A percentile compares a stretch with the other conserved stretches of the same genome.
phyloP scores from a whole-genome alignment of 306 rosid species.

The Vigna mungo region DNA sequence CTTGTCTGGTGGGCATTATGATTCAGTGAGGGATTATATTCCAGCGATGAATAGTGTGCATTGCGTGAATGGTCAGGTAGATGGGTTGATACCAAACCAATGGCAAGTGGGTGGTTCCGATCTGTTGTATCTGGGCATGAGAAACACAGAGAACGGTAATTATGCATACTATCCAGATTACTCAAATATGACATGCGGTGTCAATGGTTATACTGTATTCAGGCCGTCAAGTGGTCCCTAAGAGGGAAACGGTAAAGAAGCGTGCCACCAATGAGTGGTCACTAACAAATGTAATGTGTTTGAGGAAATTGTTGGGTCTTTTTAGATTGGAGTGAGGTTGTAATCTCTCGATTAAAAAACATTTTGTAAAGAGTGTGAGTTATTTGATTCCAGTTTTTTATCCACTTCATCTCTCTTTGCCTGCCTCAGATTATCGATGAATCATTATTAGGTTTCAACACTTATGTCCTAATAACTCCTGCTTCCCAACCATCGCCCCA shows the following conservation, averaged over 20 bases:
- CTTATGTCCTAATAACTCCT: no score
- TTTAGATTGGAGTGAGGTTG: conserved; percentile 82
- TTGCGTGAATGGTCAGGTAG: conserved; percentile 77
- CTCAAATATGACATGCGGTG: conserved; percentile 66
- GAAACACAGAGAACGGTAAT: conserved; percentile 61
- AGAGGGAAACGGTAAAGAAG: conserved; percentile 45
- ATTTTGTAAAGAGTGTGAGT: conserved; percentile 75
- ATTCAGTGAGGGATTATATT: conserved; percentile 62
- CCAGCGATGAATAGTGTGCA: conserved; percentile 58
- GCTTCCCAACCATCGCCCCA: no score
- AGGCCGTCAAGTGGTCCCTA: conserved; percentile 87
- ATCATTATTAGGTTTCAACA: not conserved
- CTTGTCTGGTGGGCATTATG: conserved; percentile 60
- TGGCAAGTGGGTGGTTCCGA: conserved; percentile 77
- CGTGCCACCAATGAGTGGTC: conserved; percentile 48
- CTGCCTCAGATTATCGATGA: conserved; percentile 42
- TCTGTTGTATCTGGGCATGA: conserved; percentile 63
- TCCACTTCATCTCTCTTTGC: conserved; percentile 39
- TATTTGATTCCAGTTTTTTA: conserved; percentile 55
- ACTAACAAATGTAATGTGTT: conserved; percentile 64
- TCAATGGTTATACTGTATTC: conserved; percentile 80
- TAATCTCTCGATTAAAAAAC: conserved; percentile 73
- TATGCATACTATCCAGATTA: conserved; percentile 77
- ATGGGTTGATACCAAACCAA: conserved; percentile 73
- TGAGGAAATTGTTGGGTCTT: conserved; percentile 64